Base-by-base conservation (phyloP, 2,329 filamentous ascomycete species). In the Shiraia sp. region DNA sequence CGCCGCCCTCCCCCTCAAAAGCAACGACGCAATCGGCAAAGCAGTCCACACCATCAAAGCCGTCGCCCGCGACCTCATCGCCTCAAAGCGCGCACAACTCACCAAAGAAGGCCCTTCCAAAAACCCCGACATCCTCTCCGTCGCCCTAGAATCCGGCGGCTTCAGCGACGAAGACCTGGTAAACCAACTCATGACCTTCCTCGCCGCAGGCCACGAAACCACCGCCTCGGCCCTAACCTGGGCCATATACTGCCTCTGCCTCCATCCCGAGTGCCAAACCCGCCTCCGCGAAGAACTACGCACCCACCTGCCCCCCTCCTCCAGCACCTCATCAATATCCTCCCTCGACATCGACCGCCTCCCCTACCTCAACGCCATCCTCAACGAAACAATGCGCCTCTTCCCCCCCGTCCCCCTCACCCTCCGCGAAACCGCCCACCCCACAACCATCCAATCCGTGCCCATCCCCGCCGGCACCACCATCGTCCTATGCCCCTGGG, bases 161-260 rank as follows among this genome's bases (percentile, higher is more conserved):
- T 93, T 95, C 69, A 79, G 73, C 10, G 88, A 93, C 49, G 86
- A 90, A 34, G 83, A 89, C 46, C 79, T 95, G n/a, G 81, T 90
- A 25, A 87, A 93, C 65, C 90, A 95, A 70, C 80, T 93, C 63
- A 93, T 95, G 88, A 95, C 88, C 0, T 93, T 95, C 73, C 79
- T 95, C 4, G 86, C 86, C 1, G 90, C 90, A 0, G 76, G 74
- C 29, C 75, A 82, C 49, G 79, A 82, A 65, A 82, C 79, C 0
- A 81, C 79, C 6, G 77, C 79, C 2, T 72, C 70, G 10, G 72
- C 78, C 13, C 65, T 81, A 42, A 75, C 73, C 24, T 82, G 79
- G 78, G 74, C 77, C 9, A 69, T 76, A 24, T 81, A 79, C 56
- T 66, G 77, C 3, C 68, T 82, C 1, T 75, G 74, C 55, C 71